Conservation (phyloP, 345 rosid species). For the Rhodomyrtus tomentosa region DNA sequence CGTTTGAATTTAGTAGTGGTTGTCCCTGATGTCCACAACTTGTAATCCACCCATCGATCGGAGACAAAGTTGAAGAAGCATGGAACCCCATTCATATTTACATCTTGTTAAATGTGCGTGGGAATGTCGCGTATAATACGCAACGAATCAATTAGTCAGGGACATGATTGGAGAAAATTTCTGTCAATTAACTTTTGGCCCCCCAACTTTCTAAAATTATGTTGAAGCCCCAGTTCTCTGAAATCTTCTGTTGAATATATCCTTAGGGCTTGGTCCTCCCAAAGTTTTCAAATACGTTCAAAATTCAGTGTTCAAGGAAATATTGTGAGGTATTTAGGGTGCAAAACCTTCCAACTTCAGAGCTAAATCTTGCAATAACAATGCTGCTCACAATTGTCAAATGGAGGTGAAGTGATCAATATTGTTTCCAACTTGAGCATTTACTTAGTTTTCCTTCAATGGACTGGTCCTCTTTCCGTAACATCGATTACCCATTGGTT, state of each 20-base stretch:
- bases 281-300: not conserved
- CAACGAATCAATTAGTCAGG: not conserved
- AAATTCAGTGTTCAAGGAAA: not conserved
- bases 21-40: not conserved
- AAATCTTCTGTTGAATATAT: not conserved
- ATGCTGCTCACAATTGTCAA: too few relatives aligned
- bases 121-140: not conserved
- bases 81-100: too few relatives aligned
- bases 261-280: not conserved
- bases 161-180: not conserved
- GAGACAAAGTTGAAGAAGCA: not conserved
- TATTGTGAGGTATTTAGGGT: not conserved
- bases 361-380: not conserved
- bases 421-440: too few relatives aligned
- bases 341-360: not conserved
- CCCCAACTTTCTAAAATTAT: not conserved
- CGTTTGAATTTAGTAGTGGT: not conserved
- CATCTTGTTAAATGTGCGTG: too few relatives aligned
- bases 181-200: not conserved
- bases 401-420: too few relatives aligned
- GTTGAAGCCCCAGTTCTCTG: not conserved
- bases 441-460: too few relatives aligned
- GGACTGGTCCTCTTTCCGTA: too few relatives aligned
- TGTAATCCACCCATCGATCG: not conserved
- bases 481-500: too few relatives aligned